These are phyloP conservation scores for Saturnispora galanensis DNA, from an alignment of 805 yeast genomes.

Conservation along the genomic window DNA sequence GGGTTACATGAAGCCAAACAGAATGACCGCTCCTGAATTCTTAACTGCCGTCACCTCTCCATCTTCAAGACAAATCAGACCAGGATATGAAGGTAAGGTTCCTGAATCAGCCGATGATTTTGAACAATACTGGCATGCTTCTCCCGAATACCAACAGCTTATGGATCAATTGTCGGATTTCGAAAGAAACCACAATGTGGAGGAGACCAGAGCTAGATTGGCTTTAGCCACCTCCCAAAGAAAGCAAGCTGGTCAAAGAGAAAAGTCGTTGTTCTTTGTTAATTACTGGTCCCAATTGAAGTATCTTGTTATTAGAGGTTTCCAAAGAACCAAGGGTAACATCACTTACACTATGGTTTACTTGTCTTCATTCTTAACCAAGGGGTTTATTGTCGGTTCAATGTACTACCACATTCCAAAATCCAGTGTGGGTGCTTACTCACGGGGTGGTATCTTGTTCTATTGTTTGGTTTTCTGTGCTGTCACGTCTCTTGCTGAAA, in stretches of 20 bases:
- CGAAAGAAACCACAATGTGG: conserved; percentile 21
- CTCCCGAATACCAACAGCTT: conserved; percentile 39
- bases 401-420: conserved; percentile 21
- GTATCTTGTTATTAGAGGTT: conserved; percentile 43
- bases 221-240: conserved; percentile 25
- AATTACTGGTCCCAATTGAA: conserved; percentile 41
- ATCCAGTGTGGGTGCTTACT: conserved; percentile 25
- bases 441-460: conserved; percentile 53
- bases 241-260: conserved; percentile 32
- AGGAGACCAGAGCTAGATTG: conserved; percentile 26
- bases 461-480: conserved; percentile 52
- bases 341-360: conserved; percentile 42
- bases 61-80: conserved; percentile 39
- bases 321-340: conserved; percentile 45
- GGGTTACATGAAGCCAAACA: conserved; percentile 53
- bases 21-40: conserved; percentile 62
- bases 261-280: conserved; percentile 30
- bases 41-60: conserved; percentile 65
- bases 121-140: conserved; percentile 48
- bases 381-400: conserved; percentile 53
- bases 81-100: conserved; percentile 39
- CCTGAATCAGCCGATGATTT: conserved; percentile 53
- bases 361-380: conserved; percentile 40
- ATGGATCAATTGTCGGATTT: conserved; percentile 29
- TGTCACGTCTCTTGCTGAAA: conserved; percentile 53